phyloP scores from a whole-genome alignment of 2,329 filamentous ascomycete species.

The Penicillium sp. region DNA sequence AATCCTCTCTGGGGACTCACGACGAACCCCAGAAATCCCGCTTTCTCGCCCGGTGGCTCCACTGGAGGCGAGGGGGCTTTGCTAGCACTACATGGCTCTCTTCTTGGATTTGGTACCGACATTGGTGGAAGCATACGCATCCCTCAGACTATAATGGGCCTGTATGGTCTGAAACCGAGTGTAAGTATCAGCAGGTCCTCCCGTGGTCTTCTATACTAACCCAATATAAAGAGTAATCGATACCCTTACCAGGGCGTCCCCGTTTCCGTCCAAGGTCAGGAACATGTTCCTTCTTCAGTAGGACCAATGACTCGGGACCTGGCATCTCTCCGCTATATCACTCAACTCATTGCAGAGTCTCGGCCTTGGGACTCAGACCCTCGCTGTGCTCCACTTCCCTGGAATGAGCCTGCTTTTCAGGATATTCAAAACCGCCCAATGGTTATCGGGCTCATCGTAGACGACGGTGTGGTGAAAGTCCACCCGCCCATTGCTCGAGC shows the following conservation, averaged over 20 bases:
- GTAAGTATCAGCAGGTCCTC: constrained; percentile 22
- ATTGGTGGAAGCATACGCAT: constrained; percentile 52
- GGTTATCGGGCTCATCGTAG: constrained; percentile 48
- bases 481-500: constrained; percentile 53
- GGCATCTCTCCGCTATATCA: constrained; percentile 48
- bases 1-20: constrained; percentile 52
- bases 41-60: constrained; percentile 48
- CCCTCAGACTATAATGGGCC: constrained; percentile 46
- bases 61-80: constrained; percentile 45
- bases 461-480: constrained; percentile 53
- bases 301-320: constrained; percentile 56
- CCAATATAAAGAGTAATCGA: constrained; percentile 47
- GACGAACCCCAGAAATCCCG: constrained; percentile 42
- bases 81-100: constrained; percentile 40
- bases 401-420: constrained; percentile 48
- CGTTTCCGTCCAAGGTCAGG: constrained; percentile 60
- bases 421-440: constrained; percentile 43
- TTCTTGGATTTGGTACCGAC: constrained; percentile 51
- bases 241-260: constrained; percentile 56
- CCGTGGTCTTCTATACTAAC: background rate
- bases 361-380: constrained; percentile 55
- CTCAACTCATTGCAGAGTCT: constrained; percentile 45
- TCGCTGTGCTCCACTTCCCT: constrained; percentile 51
- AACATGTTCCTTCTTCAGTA: constrained; percentile 60
- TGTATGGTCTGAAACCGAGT: constrained; percentile 48